Percentiles rank a stretch among this genome's conserved stretches.
Conservation (phyloP, 306 rosid genomes). For the Mucuna pruriens region DNA sequence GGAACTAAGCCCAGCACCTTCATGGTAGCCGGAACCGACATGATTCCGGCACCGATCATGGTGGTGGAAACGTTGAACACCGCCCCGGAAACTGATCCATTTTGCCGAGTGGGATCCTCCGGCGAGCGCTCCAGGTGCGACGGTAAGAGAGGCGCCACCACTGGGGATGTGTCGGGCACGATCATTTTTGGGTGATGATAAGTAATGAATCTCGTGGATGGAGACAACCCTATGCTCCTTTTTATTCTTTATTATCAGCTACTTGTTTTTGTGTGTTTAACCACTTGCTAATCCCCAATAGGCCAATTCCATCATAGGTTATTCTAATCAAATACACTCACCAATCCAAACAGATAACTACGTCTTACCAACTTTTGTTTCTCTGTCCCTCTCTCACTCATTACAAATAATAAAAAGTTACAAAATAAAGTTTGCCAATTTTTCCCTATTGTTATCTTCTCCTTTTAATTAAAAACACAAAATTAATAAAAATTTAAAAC, state of each 20-base stretch:
- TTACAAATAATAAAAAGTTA: no score
- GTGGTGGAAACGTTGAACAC: slow-evolving; percentile 68
- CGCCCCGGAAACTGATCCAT: slow-evolving; percentile 49
- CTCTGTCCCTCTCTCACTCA: no score
- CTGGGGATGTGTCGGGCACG: neutral
- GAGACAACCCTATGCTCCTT: neutral
- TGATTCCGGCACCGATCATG: slow-evolving; percentile 71
- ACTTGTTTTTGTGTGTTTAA: no score
- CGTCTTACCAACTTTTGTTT: no score
- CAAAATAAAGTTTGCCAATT: no score
- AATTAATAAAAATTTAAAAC: no score
- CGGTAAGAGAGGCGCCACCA: slow-evolving; percentile 24
- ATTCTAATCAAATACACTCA: no score
- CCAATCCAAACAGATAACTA: no score
- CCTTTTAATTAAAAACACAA: no score
- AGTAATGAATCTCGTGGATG: neutral
- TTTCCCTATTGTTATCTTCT: no score
- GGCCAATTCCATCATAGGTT: no score
- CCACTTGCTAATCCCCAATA: no score
- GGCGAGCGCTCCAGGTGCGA: neutral
- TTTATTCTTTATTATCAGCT: neutral
- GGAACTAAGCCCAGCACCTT: slow-evolving; percentile 66
- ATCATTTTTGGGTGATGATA: slow-evolving; percentile 3
- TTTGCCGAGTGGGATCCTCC: neutral
- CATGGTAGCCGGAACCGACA: slow-evolving; percentile 70